Percentiles rank a stretch among this genome's conserved stretches.
These are phyloP conservation scores for Russula brevipes DNA, from an alignment of 768 basidiomycete genomes.

Conservation along the genomic window DNA sequence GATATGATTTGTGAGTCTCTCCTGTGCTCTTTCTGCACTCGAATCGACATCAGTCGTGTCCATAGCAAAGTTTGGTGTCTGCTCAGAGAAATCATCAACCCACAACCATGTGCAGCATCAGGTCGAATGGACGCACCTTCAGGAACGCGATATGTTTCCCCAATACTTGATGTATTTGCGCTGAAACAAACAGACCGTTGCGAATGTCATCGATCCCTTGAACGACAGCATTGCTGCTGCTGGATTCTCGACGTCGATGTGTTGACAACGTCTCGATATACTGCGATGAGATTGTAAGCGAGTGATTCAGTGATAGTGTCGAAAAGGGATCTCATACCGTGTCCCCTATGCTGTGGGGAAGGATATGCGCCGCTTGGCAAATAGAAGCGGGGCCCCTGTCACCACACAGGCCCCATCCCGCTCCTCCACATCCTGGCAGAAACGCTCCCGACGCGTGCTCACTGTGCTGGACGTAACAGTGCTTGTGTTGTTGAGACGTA, in stretches of 20 bases:
- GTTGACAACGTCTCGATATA: background rate
- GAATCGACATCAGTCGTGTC: background rate
- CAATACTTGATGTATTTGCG: background rate
- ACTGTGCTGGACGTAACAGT: background rate
- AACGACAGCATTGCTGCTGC: background rate
- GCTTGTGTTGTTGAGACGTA: background rate
- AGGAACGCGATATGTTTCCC: background rate
- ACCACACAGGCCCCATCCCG: background rate
- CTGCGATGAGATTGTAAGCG: background rate
- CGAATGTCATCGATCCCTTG: background rate
- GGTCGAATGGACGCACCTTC: background rate
- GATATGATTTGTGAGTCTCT: background rate
- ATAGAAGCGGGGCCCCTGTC: background rate
- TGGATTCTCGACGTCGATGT: background rate
- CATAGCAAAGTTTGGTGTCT: conserved; percentile 8
- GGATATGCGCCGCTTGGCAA: background rate
- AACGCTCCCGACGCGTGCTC: background rate
- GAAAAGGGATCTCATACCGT: background rate
- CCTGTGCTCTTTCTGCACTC: background rate
- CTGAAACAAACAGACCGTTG: background rate
- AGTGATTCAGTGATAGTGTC: background rate
- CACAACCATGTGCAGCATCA: background rate
- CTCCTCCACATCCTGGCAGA: background rate
- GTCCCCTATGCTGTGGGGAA: background rate
- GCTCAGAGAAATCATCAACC: background rate